These are phyloP conservation scores for Geum urbanum DNA, from an alignment of 306 rosid species.

Conservation along the genomic window DNA sequence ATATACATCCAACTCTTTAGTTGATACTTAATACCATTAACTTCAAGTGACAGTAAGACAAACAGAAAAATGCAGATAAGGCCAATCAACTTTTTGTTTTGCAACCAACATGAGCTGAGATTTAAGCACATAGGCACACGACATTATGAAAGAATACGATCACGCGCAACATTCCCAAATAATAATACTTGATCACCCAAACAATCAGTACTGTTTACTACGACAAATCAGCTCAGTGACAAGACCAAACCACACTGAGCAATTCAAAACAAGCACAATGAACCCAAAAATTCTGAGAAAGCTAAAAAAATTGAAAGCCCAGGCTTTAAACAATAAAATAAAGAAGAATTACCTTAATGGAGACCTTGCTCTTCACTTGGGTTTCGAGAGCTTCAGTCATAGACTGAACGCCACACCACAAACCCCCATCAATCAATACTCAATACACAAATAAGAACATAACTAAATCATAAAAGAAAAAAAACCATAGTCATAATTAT, in stretches of 20 bases:
- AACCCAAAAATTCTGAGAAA: background rate
- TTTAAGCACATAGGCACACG: background rate
- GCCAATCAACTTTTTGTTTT: background rate
- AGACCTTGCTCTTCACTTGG: constrained; percentile 82
- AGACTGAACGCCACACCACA: constrained; percentile 40
- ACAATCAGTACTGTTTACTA: background rate
- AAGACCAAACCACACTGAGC: background rate
- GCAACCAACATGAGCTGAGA: too few relatives aligned
- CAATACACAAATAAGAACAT: constrained; percentile 1
- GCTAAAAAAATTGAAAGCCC: background rate
- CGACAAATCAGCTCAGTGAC: background rate
- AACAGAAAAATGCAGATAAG: background rate
- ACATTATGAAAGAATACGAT: background rate
- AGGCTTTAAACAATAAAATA: background rate
- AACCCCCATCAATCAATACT: constrained; percentile 3
- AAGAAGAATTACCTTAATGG: constrained; percentile 54
- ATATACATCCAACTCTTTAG: background rate
- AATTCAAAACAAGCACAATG: background rate
- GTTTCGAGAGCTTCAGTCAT: constrained; percentile 90
- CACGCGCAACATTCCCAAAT: background rate
- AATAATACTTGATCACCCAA: background rate
- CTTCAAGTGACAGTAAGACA: background rate
- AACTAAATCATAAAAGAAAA: background rate
- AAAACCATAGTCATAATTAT: background rate
- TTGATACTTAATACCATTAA: background rate